Evolutionary conservation across 23 red algal genomes (phyloP).

Genomic region (Gracilaria domingensis): DNA sequence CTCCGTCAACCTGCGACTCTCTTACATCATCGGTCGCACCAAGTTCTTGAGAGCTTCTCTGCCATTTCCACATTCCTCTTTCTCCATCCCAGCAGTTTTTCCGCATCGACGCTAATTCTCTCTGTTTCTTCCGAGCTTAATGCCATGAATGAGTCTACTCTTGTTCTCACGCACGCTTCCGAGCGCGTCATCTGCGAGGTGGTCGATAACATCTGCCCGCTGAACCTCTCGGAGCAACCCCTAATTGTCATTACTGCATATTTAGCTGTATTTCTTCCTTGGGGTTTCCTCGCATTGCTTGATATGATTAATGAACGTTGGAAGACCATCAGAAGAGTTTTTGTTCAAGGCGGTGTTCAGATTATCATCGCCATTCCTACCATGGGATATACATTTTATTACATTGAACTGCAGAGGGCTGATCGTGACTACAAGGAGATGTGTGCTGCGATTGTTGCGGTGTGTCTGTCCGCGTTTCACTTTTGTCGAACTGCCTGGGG

Average conservation of each 20-base stretch:
- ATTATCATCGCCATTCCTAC: background rate
- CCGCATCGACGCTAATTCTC: too few species aligned
- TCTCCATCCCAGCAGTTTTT: too few species aligned
- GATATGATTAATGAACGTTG: conserved; percentile 15
- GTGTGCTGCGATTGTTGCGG: conserved; percentile 30
- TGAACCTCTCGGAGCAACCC: background rate
- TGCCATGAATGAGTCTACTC: background rate
- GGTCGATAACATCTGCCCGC: background rate
- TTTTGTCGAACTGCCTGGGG: conserved; percentile 10
- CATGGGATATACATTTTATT: background rate
- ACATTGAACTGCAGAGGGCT: background rate
- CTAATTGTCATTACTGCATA: background rate
- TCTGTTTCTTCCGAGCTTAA: too few species aligned
- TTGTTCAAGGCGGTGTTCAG: background rate
- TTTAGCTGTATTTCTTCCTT: conserved; percentile 9
- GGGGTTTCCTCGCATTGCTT: background rate
- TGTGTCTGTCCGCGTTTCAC: conserved; percentile 10
- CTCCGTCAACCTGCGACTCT: too few species aligned
- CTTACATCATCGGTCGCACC: too few species aligned
- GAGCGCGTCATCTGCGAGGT: background rate
- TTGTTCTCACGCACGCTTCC: background rate
- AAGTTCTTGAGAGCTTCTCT: too few species aligned
- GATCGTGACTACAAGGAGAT: conserved; percentile 30
- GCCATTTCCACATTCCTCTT: too few species aligned
- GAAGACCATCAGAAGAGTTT: background rate